Evolutionary conservation across 805 yeast species (phyloP).

Genomic region (Myxozyma vanderwaltii): DNA sequence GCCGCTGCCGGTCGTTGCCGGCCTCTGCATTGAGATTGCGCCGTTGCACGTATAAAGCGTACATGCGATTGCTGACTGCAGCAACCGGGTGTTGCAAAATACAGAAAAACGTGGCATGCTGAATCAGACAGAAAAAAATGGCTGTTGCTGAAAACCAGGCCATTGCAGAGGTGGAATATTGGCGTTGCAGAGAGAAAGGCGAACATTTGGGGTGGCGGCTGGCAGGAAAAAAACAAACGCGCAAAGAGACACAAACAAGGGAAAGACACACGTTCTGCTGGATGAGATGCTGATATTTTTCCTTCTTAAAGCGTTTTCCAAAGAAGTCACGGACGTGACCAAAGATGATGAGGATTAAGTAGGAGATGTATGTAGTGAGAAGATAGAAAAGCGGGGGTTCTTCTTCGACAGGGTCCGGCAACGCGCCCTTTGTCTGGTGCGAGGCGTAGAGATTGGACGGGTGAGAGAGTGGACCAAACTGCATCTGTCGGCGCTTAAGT

Average conservation of each 20-base stretch:
- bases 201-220: too few relatives aligned
- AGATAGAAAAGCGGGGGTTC: conserved; percentile 84
- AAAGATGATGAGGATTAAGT: conserved; percentile 76
- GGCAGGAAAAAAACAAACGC: neutral
- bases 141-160: too few relatives aligned
- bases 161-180: too few relatives aligned
- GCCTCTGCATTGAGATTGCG: too few relatives aligned
- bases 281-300: conserved; percentile 63
- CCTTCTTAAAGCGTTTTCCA: conserved; percentile 72
- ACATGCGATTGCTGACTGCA: too few relatives aligned
- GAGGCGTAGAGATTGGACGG: conserved; percentile 28
- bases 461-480: conserved; percentile 32
- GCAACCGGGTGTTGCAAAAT: too few relatives aligned
- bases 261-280: conserved; percentile 55
- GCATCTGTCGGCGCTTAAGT: conserved; percentile 11
- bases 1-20: too few relatives aligned
- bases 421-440: conserved; percentile 42
- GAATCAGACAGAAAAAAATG: too few relatives aligned
- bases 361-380: conserved; percentile 81
- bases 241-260: neutral
- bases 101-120: too few relatives aligned
- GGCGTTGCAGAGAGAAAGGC: too few relatives aligned
- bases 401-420: conserved; percentile 51
- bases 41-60: too few relatives aligned
- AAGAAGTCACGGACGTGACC: conserved; percentile 92